Evolutionary conservation across 2,329 filamentous ascomycete genomes (phyloP), one percentile per base, ranked within the genome.

Genomic region (Fusarium subtropicale): DNA sequence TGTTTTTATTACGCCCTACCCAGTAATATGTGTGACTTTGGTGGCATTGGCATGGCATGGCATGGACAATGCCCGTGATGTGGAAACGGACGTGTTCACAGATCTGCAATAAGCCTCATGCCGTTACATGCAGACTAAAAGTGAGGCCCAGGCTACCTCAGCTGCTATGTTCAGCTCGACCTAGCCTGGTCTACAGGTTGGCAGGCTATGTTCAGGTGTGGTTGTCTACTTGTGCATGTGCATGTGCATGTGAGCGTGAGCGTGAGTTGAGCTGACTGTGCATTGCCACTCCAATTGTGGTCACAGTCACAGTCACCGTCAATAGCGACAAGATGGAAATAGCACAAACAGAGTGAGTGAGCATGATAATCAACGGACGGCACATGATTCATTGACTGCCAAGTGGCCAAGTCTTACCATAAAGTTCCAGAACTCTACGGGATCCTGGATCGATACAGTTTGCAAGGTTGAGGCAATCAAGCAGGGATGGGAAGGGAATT

Each of bases 51-150:
- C 39, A 51, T 50, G 11, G 36, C 22, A 48, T 45, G 45, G 18
- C 33, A 56, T 50, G 13, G 36, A 52, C 51, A 18, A 47, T 60
- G n/a, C n/a, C 22, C 11, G 20, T 47, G 34, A 39, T 33, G 16
- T 41, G 33, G 50, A 46, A 33, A 39, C 18, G 33, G 54, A 42
- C 33, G 31, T 64, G 33, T 62, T 34, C 33, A 24, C 30, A 36
- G 60, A 65, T 65, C 33, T 64, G 31, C 28, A 31, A 47, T 50
- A 28, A 58, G 45, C 22, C 30, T 60, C 52, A 52, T 51, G 24
- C 60, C 45, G 28, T 39, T 39, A 24, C 28, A 46, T 64, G 18
- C 24, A 59, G n/a, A 38, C 38, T 26, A 31, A 44, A 31, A 44
- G 28, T 33, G 20, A 46, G 30, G 39, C 30, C 31, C 24, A 38